Conservation (phyloP, 2,329 filamentous ascomycete genomes). For the Xylariaceae sp. region DNA sequence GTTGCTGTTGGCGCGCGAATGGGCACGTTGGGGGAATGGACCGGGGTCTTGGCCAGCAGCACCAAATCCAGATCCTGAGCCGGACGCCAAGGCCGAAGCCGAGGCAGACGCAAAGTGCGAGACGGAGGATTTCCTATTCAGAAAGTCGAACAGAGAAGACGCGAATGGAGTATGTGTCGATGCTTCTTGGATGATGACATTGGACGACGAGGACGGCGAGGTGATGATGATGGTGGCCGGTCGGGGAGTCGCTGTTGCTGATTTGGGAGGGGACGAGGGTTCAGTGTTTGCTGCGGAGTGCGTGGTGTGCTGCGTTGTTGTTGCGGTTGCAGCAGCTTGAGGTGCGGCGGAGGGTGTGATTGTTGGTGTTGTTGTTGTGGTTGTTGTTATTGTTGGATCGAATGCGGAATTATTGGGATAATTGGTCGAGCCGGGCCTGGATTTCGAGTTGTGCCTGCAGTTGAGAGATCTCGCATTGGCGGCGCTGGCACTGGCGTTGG, state of each 20-base stretch:
- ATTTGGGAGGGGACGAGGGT: background rate
- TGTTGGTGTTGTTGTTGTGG: background rate
- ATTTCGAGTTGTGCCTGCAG: background rate
- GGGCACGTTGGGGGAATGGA: constrained; percentile 12
- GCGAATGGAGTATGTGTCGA: constrained; percentile 18
- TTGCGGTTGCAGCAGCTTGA: too few species aligned
- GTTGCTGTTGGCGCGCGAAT: constrained; percentile 27
- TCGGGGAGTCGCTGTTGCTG: too few species aligned
- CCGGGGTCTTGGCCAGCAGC: constrained; percentile 1
- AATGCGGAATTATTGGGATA: background rate
- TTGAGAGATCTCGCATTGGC: background rate
- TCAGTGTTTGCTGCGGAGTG: background rate
- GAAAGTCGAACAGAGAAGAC: constrained; percentile 18
- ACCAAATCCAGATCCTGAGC: background rate
- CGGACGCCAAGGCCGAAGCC: constrained; percentile 4
- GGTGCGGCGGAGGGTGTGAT: background rate
- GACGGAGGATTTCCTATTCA: constrained; percentile 8
- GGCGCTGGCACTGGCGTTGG: background rate
- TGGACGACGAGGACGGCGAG: constrained; percentile 7
- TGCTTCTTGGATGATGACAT: constrained; percentile 12
- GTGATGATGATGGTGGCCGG: constrained; percentile 2
- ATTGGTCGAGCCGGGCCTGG: background rate
- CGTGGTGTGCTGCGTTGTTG: background rate
- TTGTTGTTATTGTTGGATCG: constrained; percentile 16
- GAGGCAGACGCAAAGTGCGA: constrained; percentile 7